Evolutionary conservation across 2,329 filamentous ascomycete species (phyloP), one percentile per base, ranked within the genome.

Genomic region (Mollisiaceae sp.): DNA sequence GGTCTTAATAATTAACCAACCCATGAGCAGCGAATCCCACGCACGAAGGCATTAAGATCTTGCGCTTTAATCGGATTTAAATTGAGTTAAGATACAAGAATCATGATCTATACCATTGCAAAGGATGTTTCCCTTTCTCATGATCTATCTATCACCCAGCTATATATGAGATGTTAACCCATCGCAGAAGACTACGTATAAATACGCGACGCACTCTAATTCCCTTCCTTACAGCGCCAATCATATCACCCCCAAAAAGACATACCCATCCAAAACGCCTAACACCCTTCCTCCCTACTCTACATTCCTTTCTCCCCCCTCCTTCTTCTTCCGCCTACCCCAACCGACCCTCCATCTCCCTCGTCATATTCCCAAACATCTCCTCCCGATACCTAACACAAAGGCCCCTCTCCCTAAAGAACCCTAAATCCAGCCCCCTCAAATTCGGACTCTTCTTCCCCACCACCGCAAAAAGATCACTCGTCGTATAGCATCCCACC

Each of bases 401-500:
- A 15, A 35, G n/a, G n/a, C 60, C 64, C 47, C 60, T 57, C 43
- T 62, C 18, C 45, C 59, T 22, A 32, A 65, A 65, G 12, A 43
- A 62, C n/a, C 58, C 22, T 38, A 65, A 43, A 55, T 65, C 64
- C 5, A 59, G 5, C 32, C 41, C 59, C 36, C 43, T 36, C 9
- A 65, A 54, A 36, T 58, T n/a, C 15, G 64, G 64, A 41, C 35
- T 59, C 60, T 41, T 59, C 35, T 35, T 54, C 45, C 60, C 59
- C 22, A 65, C 50, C 14, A 43, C 5, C 3, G 27, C 35, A 1
- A 65, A 27, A 4, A 65, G 20, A n/a, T 22, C 38, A 24, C 54
- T 59, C 11, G 61, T 66, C 9, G 60, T 58, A 38, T 66, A 66
- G 39, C 65, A 66, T 6, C 65, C 65, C 52, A 58, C 43, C 36